A percentile compares a stretch with the other conserved stretches of the same genome.
phyloP scores from a whole-genome alignment of 768 basidiomycete species.

The Suillus paluster region DNA sequence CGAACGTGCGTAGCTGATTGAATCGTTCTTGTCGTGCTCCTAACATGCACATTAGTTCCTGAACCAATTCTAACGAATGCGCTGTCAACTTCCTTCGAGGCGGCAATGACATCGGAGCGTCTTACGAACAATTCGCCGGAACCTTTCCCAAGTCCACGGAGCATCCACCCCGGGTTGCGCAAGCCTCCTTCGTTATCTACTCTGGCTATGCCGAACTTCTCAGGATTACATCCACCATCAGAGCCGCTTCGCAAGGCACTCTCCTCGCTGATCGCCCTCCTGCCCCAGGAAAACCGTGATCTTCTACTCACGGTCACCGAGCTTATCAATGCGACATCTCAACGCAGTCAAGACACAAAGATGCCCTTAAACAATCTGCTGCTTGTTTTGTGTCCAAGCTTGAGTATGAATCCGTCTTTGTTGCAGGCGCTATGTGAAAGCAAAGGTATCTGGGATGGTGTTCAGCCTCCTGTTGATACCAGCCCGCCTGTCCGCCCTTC shows the following conservation, averaged over 20 bases:
- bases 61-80: constrained; percentile 80
- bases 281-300: constrained; percentile 84
- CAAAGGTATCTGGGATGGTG: constrained; percentile 63
- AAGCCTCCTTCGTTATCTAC: constrained; percentile 85
- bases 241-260: constrained; percentile 60
- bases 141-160: constrained; percentile 42
- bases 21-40: constrained; percentile 2
- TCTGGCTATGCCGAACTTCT: constrained; percentile 71
- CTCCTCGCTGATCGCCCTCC: constrained; percentile 60
- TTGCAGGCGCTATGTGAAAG: constrained; percentile 76
- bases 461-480: background rate
- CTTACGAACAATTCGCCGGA: constrained; percentile 32
- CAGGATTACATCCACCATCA: constrained; percentile 64
- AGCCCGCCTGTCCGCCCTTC: constrained; percentile 7
- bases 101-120: constrained; percentile 65
- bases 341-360: constrained; percentile 72
- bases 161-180: constrained; percentile 49
- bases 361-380: constrained; percentile 93
- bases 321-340: constrained; percentile 77
- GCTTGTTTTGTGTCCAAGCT: constrained; percentile 85
- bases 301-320: constrained; percentile 82
- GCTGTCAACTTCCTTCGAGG: constrained; percentile 78
- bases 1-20: constrained; percentile 68
- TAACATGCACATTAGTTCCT: constrained; percentile 60
- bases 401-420: constrained; percentile 77